Evolutionary conservation across 2,329 filamentous ascomycete species (phyloP).

Genomic region (Thelonectria discophora): DNA sequence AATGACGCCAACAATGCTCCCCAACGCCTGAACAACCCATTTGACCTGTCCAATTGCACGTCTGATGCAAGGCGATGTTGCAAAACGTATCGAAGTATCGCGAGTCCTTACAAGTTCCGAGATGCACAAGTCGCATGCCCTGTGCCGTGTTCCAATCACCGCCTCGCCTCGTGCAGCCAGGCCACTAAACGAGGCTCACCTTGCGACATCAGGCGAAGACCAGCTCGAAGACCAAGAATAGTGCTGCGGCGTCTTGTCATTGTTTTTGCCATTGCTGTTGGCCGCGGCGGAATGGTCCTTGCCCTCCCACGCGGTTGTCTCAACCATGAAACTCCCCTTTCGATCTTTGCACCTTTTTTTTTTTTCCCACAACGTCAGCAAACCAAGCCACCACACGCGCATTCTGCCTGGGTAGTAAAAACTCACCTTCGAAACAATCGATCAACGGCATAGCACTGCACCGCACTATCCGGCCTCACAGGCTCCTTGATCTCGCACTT

Average conservation of each 20-base stretch:
- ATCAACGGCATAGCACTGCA: constrained; percentile 66
- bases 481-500: constrained; percentile 64
- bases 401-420: background rate
- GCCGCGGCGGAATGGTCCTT: constrained; percentile 32
- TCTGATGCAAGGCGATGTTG: no score
- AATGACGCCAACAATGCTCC: no score
- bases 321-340: constrained; percentile 66
- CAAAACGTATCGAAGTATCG: no score
- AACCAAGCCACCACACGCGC: constrained; percentile 7
- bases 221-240: constrained; percentile 49
- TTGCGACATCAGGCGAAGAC: constrained; percentile 45
- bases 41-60: no score
- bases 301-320: constrained; percentile 71
- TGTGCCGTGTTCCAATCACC: background rate
- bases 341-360: constrained; percentile 57
- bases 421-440: constrained; percentile 69
- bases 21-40: no score
- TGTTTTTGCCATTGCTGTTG: constrained; percentile 26
- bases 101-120: no score
- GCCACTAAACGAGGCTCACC: constrained; percentile 15
- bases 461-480: constrained; percentile 54
- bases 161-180: background rate
- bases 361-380: constrained; percentile 13
- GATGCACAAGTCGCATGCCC: no score
- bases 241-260: constrained; percentile 35